A percentile compares a stretch with the other conserved stretches of the same genome.
Evolutionary conservation across 2,329 filamentous ascomycete species (phyloP).

Genomic region (Scedosporium dehoogii): DNA sequence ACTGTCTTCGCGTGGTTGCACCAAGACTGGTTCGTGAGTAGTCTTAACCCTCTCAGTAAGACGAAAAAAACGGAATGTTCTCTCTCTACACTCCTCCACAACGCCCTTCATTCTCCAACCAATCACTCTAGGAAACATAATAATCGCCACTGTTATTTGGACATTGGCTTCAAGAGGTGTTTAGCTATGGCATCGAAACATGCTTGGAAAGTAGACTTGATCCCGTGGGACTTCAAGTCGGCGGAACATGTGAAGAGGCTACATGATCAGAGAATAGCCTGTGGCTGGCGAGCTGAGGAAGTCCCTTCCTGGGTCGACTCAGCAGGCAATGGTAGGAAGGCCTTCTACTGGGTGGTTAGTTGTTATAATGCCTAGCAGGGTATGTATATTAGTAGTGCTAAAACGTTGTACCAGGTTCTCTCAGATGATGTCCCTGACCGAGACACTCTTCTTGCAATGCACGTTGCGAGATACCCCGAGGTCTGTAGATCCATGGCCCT

Average conservation of each 20-base stretch:
- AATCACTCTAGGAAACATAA: too few relatives aligned
- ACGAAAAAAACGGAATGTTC: too few relatives aligned
- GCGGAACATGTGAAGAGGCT: background rate
- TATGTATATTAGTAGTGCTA: background rate
- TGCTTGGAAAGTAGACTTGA: background rate
- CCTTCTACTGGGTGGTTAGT: background rate
- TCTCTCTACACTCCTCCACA: too few relatives aligned
- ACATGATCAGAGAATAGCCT: background rate
- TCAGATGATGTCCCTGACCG: background rate
- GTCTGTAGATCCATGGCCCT: background rate
- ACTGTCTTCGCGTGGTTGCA: too few relatives aligned
- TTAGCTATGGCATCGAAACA: background rate
- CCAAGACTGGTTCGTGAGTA: too few relatives aligned
- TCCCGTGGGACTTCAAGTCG: background rate
- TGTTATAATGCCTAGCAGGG: background rate
- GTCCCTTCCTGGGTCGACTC: background rate
- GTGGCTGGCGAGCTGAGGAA: background rate
- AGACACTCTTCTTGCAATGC: background rate
- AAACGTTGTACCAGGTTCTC: background rate
- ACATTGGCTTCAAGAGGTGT: too few relatives aligned
- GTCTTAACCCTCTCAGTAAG: too few relatives aligned
- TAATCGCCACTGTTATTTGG: too few relatives aligned
- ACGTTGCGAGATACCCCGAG: background rate
- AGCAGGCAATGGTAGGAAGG: background rate
- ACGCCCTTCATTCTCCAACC: too few relatives aligned